Base-by-base conservation (phyloP, 1,284 basidiomycete species). In the Leccinum ponderosum region DNA sequence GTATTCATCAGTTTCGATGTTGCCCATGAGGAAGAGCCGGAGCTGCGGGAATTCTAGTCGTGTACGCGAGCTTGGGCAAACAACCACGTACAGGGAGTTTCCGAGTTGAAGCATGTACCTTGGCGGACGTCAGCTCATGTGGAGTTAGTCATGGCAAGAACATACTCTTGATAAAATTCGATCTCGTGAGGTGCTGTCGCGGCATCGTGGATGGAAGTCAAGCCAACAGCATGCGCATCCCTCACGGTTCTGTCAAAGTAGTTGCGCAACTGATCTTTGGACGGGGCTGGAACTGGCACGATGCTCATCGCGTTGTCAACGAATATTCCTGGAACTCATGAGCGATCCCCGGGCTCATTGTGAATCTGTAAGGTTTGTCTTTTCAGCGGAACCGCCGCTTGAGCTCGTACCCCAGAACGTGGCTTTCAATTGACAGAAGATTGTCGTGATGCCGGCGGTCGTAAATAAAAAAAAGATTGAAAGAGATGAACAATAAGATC, bases 141-240 rank as follows among this genome's bases (percentile, higher is more conserved):
- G 1, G 42, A n/a, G 11, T 33, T 29, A 53, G 27, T 39, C 5
- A 50, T 31, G 12, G 5, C 22, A 59, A 20, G 39, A 50, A 72
- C 80, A 47, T 66, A 90, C 92, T 79, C 80, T 65, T 81, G 81
- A 76, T 87, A 92, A 65, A 94, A 91, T 3, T 78, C 75, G 14
- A 94, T 83, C 51, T 83, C 80, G 0, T 77, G 76, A 0, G 82
- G 79, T 12, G 75, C 74, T 0, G 87, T 80, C 15, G 78, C 81
- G 0, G 94, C 95, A 69, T 97, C 94, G 64, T 96, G 94, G 6
- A 97, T 86, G 12, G 84, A 88, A 0, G 91, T 94, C 55, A 97
- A 74, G 3, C 95, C 95, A 53, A 86, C 83, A 2, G 82, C 78
- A 14, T 94, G 77, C 0, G 90, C 93, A 67, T 92, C 87, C 35